Conservation (phyloP, 2,329 filamentous ascomycete species). For the Neoarthrinium moseri region DNA sequence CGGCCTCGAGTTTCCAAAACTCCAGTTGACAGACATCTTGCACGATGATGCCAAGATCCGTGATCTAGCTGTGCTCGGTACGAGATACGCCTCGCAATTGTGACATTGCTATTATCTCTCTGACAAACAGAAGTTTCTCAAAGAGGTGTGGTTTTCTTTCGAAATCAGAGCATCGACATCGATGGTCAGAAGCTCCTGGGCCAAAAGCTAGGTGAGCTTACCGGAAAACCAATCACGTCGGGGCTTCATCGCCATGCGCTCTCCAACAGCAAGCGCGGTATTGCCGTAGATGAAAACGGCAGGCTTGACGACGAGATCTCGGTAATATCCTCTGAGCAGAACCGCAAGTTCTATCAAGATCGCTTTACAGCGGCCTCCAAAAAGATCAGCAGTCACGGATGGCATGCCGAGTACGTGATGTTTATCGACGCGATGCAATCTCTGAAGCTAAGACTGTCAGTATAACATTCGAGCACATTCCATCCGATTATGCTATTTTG, state of each 20-base stretch:
- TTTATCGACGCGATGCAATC: not conserved
- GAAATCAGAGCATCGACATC: constrained; percentile 47
- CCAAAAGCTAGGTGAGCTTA: constrained; percentile 44
- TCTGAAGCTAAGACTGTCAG: constrained; percentile 1
- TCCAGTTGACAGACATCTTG: constrained; percentile 33
- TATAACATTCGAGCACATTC: constrained; percentile 45
- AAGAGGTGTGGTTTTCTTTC: constrained; percentile 53
- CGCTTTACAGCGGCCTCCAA: constrained; percentile 25
- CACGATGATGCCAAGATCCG: constrained; percentile 28
- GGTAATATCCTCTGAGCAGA: constrained; percentile 43
- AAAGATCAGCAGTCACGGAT: constrained; percentile 33
- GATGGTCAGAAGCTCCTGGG: constrained; percentile 51
- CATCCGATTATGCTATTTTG: constrained; percentile 45
- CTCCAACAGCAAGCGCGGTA: constrained; percentile 43
- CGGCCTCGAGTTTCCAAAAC: constrained; percentile 36
- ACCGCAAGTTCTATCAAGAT: constrained; percentile 36
- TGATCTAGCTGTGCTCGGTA: constrained; percentile 28
- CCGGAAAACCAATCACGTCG: constrained; percentile 44
- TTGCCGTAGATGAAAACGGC: constrained; percentile 41
- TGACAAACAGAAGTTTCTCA: constrained; percentile 51
- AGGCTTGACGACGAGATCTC: constrained; percentile 47
- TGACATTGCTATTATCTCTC: not conserved
- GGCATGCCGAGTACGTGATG: constrained; percentile 43
- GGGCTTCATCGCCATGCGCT: constrained; percentile 45
- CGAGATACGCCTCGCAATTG: not conserved